These are phyloP conservation scores for Tolypocladium capitatum DNA, from an alignment of 2,329 filamentous ascomycete genomes.

Conservation along the genomic window DNA sequence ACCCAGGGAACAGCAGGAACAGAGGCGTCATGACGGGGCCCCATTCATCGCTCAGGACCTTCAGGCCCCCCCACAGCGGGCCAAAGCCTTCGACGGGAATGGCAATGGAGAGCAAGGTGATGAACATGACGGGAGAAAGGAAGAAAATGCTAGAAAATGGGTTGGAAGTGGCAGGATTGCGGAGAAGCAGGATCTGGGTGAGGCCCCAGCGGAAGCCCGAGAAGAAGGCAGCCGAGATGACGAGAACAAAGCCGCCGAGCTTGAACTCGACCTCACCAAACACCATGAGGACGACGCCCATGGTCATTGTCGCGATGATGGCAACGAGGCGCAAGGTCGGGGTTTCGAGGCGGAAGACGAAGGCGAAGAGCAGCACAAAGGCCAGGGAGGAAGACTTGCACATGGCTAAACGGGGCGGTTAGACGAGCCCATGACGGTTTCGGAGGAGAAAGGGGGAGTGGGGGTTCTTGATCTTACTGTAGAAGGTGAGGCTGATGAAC, in stretches of 20 bases:
- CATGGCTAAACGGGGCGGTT: conserved; percentile 50
- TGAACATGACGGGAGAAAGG: conserved; percentile 93
- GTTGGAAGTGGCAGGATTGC: conserved; percentile 89
- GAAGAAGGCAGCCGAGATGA: conserved; percentile 89
- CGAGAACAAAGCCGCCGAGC: conserved; percentile 72
- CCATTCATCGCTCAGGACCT: conserved; percentile 49
- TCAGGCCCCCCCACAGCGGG: conserved; percentile 53
- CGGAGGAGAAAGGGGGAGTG: background rate
- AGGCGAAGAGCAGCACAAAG: conserved; percentile 91
- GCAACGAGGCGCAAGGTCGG: conserved; percentile 74
- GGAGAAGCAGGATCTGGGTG: conserved; percentile 89
- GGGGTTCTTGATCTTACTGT: conserved; percentile 44
- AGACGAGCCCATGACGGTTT: conserved; percentile 5
- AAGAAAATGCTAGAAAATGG: conserved; percentile 96
- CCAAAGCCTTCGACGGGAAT: conserved; percentile 72
- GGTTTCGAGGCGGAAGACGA: conserved; percentile 79
- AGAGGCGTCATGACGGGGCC: conserved; percentile 53
- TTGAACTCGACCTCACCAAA: conserved; percentile 88
- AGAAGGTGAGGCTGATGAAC: conserved; percentile 93
- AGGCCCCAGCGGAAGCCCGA: conserved; percentile 96
- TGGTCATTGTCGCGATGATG: conserved; percentile 85
- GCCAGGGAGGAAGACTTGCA: conserved; percentile 95
- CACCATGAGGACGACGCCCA: conserved; percentile 96
- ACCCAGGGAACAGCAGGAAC: conserved; percentile 78
- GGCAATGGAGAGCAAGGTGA: conserved; percentile 66